Conservation (phyloP, 2,329 filamentous ascomycete species). For the Periconia macrospinosa region DNA sequence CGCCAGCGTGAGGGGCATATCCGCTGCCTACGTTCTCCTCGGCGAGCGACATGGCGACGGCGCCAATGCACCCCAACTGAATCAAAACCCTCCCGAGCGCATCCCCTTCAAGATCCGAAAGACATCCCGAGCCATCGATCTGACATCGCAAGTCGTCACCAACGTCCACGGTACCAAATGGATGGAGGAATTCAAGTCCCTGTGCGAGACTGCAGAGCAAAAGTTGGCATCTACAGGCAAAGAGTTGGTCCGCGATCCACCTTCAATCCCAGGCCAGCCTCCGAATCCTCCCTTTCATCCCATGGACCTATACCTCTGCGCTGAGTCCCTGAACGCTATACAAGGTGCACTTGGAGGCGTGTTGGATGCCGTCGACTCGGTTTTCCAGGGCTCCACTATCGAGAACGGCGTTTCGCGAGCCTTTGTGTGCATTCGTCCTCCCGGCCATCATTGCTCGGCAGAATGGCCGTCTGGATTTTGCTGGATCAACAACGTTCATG, state of each 20-base stretch:
- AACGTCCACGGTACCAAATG: slow-evolving; percentile 89
- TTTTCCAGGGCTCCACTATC: slow-evolving; percentile 62
- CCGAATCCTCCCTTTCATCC: slow-evolving; percentile 73
- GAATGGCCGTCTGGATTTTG: slow-evolving; percentile 92
- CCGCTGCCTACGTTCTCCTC: slow-evolving; percentile 86
- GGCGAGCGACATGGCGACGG: slow-evolving; percentile 78
- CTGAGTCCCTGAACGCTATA: slow-evolving; percentile 82
- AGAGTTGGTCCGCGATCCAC: slow-evolving; percentile 66
- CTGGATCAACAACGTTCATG: slow-evolving; percentile 98
- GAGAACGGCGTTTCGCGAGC: slow-evolving; percentile 68
- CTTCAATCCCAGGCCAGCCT: slow-evolving; percentile 44
- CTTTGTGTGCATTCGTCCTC: slow-evolving; percentile 90
- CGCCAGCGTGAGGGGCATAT: slow-evolving; percentile 78
- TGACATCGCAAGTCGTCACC: slow-evolving; percentile 77
- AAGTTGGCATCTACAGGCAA: slow-evolving; percentile 77
- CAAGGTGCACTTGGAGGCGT: slow-evolving; percentile 91
- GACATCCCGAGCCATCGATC: slow-evolving; percentile 69
- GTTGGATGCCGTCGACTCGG: slow-evolving; percentile 85
- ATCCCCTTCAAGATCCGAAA: slow-evolving; percentile 85
- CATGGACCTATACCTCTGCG: slow-evolving; percentile 87
- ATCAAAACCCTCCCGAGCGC: slow-evolving; percentile 59
- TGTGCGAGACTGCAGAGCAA: slow-evolving; percentile 80
- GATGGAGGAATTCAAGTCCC: slow-evolving; percentile 87
- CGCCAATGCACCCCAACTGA: slow-evolving; percentile 66
- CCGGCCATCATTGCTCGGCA: slow-evolving; percentile 92